Percentiles rank a stretch among this genome's conserved stretches.
phyloP scores from a whole-genome alignment of 345 rosid species.

The Eucalyptus sp. region DNA sequence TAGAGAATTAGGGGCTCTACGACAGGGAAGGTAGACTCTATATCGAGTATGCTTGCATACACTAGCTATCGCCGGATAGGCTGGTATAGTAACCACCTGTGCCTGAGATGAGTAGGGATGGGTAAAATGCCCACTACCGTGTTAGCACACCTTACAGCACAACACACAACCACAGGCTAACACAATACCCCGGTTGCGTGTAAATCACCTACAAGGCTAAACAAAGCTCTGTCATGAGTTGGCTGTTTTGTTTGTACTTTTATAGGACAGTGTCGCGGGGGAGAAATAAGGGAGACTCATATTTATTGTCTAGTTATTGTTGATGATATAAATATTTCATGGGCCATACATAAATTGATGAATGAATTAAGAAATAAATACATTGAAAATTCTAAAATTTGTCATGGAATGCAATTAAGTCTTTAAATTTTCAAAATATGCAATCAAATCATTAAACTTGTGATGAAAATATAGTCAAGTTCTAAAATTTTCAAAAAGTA shows the following conservation, averaged over 20 bases:
- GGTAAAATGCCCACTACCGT: too few relatives aligned
- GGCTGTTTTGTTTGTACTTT: background rate
- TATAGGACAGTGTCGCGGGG: background rate
- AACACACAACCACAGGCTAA: too few relatives aligned
- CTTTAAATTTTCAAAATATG: rapidly evolving
- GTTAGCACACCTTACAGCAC: too few relatives aligned
- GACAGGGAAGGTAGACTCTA: too few relatives aligned
- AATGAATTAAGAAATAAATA: background rate
- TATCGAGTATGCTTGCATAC: too few relatives aligned
- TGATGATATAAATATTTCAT: background rate
- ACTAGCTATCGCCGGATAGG: too few relatives aligned
- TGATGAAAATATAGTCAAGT: rapidly evolving
- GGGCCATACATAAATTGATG: background rate
- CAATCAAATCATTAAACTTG: rapidly evolving
- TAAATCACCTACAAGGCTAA: background rate
- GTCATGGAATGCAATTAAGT: rapidly evolving
- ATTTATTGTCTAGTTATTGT: background rate
- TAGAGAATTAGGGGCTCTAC: too few relatives aligned
- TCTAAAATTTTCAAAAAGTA: too few relatives aligned
- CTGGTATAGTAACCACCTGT: too few relatives aligned
- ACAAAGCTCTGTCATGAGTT: background rate
- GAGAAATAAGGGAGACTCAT: rapidly evolving
- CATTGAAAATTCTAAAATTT: rapidly evolving
- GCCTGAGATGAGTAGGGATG: too few relatives aligned
- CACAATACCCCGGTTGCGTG: too few relatives aligned